Percentiles rank a stretch among this genome's conserved stretches.
These are phyloP conservation scores for Phialophora tarda DNA, from an alignment of 2,329 filamentous ascomycete genomes.

Conservation along the genomic window DNA sequence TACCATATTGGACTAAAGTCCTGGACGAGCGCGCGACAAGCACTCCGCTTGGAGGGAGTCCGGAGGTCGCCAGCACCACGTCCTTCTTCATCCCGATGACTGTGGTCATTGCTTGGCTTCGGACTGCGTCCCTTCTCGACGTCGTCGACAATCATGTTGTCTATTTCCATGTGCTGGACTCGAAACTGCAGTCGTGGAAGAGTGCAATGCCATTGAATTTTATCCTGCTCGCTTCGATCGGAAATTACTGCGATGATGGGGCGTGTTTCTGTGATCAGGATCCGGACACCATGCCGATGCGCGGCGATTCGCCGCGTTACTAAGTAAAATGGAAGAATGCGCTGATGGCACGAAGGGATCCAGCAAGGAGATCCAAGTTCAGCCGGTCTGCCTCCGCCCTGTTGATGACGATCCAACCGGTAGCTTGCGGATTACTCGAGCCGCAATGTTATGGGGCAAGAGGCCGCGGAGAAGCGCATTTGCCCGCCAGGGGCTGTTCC, in stretches of 20 bases:
- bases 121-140: not conserved
- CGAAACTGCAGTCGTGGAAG: not conserved
- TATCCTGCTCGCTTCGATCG: not conserved
- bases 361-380: too few relatives aligned
- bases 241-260: not conserved
- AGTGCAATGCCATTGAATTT: not conserved
- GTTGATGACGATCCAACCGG: not conserved
- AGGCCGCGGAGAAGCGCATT: not conserved
- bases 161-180: not conserved
- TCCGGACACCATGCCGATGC: constrained; percentile 6
- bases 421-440: too few relatives aligned
- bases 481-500: not conserved
- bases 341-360: not conserved
- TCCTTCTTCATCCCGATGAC: not conserved
- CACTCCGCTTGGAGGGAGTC: not conserved
- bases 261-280: not conserved
- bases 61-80: not conserved
- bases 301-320: constrained; percentile 7
- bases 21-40: constrained; percentile 4
- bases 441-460: not conserved
- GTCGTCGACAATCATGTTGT: not conserved
- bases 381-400: not conserved
- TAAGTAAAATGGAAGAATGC: not conserved
- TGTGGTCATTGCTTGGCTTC: not conserved
- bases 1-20: constrained; percentile 12